These are phyloP conservation scores for Paxillus ammoniavirescens DNA, from an alignment of 768 basidiomycete genomes.

Conservation along the genomic window DNA sequence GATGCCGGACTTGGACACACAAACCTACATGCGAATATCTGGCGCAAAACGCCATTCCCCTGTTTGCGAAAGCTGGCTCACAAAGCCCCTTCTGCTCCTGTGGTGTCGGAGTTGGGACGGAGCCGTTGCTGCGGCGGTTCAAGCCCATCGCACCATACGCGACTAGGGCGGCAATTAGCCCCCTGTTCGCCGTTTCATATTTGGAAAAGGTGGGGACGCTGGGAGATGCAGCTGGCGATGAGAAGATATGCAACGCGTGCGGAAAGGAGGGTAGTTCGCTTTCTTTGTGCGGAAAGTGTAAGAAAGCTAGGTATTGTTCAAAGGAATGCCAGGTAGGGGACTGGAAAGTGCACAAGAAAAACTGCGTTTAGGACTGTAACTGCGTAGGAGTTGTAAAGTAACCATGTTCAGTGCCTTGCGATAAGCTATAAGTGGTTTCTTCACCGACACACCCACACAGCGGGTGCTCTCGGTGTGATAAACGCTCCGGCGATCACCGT, in stretches of 20 bases:
- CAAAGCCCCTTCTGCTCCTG: slow-evolving; percentile 38
- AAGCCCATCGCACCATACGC: slow-evolving; percentile 39
- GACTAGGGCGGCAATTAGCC: slow-evolving; percentile 51
- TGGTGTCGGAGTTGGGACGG: too few relatives aligned
- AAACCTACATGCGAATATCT: slow-evolving; percentile 28
- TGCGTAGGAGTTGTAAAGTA: too few relatives aligned
- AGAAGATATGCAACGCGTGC: slow-evolving; percentile 13
- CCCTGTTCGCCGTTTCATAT: slow-evolving; percentile 52
- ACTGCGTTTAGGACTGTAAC: too few relatives aligned
- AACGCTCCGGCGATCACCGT: slow-evolving; percentile 53
- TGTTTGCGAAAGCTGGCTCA: slow-evolving; percentile 24
- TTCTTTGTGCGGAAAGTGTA: slow-evolving; percentile 36
- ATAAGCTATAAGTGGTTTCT: too few relatives aligned
- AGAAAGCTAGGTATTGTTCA: slow-evolving; percentile 41
- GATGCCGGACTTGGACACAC: slow-evolving; percentile 55
- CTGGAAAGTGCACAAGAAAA: too few relatives aligned
- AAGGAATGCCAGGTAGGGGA: slow-evolving; percentile 39
- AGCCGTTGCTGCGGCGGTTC: slow-evolving; percentile 29
- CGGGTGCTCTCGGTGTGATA: slow-evolving; percentile 37
- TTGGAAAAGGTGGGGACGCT: slow-evolving; percentile 29
- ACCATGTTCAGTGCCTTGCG: too few relatives aligned
- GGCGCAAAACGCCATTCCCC: slow-evolving; percentile 37
- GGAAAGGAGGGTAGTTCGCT: slow-evolving; percentile 19
- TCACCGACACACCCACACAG: not conserved
- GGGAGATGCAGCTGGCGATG: slow-evolving; percentile 7